Evolutionary conservation across 805 yeast species (phyloP).

Genomic region (Maudiozyma barnettii): DNA sequence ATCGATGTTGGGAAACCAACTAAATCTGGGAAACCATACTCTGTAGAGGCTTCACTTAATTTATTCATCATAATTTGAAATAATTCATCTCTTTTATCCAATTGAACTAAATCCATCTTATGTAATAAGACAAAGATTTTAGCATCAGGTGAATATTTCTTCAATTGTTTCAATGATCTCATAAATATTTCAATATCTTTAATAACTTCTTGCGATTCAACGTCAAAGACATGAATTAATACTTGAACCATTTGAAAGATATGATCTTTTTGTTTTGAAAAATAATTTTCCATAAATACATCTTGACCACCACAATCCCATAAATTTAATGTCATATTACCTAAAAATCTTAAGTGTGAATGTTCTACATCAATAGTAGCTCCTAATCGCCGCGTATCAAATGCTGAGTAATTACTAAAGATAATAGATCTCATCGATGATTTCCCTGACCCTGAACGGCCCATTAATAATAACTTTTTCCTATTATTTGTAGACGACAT

Average conservation of each 20-base stretch:
- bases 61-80: constrained; percentile 78
- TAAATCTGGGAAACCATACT: constrained; percentile 51
- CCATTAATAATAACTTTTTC: constrained; percentile 62
- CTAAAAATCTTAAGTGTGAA: constrained; percentile 83
- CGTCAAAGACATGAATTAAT: constrained; percentile 91
- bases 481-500: constrained; percentile 29
- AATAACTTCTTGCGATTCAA: constrained; percentile 81
- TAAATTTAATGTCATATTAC: constrained; percentile 87
- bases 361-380: constrained; percentile 99
- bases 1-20: constrained; percentile 91
- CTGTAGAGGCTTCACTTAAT: constrained; percentile 63
- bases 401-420: constrained; percentile 91
- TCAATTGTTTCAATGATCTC: constrained; percentile 70
- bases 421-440: constrained; percentile 96
- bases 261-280: constrained; percentile 79
- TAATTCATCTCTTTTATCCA: constrained; percentile 74
- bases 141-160: constrained; percentile 80
- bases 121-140: constrained; percentile 86
- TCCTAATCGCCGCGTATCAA: constrained; percentile 89
- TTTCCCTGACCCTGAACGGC: constrained; percentile 95
- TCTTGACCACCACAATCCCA: constrained; percentile 99
- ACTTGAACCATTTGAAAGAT: constrained; percentile 95
- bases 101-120: constrained; percentile 91
- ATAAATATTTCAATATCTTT: constrained; percentile 90
- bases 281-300: constrained; percentile 89